Evolutionary conservation across 345 rosid species (phyloP).

Genomic region (Euphorbia tirucalli): DNA sequence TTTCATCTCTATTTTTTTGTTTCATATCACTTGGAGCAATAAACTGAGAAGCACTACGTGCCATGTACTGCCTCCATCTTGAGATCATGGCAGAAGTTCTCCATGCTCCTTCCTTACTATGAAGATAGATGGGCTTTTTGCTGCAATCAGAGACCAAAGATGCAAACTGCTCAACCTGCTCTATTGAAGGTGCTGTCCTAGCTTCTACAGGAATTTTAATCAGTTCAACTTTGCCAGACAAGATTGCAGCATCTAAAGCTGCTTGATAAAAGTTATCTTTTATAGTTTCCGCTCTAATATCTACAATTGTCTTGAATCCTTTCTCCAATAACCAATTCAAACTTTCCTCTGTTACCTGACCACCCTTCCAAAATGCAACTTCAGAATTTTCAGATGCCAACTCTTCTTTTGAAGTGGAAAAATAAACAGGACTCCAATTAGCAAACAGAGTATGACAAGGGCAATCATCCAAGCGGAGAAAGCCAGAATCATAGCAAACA

Average conservation of each 20-base stretch:
- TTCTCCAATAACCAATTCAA: slow-evolving; percentile 73
- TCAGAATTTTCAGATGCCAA: slow-evolving; percentile 42
- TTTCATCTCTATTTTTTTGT: slow-evolving; percentile 21
- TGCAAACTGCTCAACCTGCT: slow-evolving; percentile 92
- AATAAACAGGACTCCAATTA: slow-evolving; percentile 74
- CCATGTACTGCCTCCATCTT: slow-evolving; percentile 91
- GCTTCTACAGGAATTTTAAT: slow-evolving; percentile 77
- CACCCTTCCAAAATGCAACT: slow-evolving; percentile 89
- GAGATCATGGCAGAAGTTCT: slow-evolving; percentile 90
- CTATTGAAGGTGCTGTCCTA: slow-evolving; percentile 76
- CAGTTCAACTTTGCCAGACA: slow-evolving; percentile 55
- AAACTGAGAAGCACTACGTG: slow-evolving; percentile 40
- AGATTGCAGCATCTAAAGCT: slow-evolving; percentile 59
- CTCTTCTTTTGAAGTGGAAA: slow-evolving; percentile 59
- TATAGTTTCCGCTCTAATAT: slow-evolving; percentile 74
- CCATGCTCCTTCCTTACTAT: slow-evolving; percentile 90
- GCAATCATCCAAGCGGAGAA: slow-evolving; percentile 59
- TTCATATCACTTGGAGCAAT: slow-evolving; percentile 17
- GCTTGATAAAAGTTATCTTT: slow-evolving; percentile 79
- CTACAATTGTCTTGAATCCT: slow-evolving; percentile 81
- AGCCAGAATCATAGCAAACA: slow-evolving; percentile 86
- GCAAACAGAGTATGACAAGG: slow-evolving; percentile 76
- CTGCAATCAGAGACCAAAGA: slow-evolving; percentile 64
- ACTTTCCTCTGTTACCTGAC: slow-evolving; percentile 88
- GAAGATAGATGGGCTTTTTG: slow-evolving; percentile 82